phyloP scores from a whole-genome alignment of 495 filamentous ascomycete species.

The Aspergillus panamensis region DNA sequence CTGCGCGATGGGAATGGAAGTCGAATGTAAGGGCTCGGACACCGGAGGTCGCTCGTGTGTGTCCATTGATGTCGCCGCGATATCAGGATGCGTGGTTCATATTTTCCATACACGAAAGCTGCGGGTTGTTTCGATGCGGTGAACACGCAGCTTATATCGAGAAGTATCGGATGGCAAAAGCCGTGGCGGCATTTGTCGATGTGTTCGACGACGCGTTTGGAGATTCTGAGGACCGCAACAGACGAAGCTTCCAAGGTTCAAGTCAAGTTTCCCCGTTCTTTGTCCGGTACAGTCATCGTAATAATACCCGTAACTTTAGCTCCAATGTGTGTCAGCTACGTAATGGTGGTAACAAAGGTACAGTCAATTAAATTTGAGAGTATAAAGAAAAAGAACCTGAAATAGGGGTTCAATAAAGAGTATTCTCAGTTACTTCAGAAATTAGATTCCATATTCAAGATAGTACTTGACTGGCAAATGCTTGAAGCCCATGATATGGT shows the following conservation, averaged over 20 bases:
- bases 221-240: background rate
- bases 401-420: too few relatives aligned
- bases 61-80: slow-evolving; percentile 33
- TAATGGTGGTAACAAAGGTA: background rate
- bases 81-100: slow-evolving; percentile 17
- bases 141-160: background rate
- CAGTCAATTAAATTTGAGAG: too few relatives aligned
- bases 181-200: background rate
- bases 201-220: slow-evolving; percentile 5
- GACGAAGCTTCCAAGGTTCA: background rate
- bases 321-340: background rate
- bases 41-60: slow-evolving; percentile 26
- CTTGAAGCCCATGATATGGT: too few relatives aligned
- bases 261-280: background rate
- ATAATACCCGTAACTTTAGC: slow-evolving; percentile 16
- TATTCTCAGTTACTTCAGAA: too few relatives aligned
- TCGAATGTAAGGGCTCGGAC: slow-evolving; percentile 26
- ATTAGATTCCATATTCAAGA: too few relatives aligned
- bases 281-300: slow-evolving; percentile 23
- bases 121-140: background rate
- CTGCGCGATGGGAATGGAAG: slow-evolving; percentile 61
- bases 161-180: background rate
- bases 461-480: too few relatives aligned
- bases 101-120: slow-evolving; percentile 15
- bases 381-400: too few relatives aligned